Conservation (phyloP, 164 flowering plant genomes). For the Warburgia ugandensis region DNA sequence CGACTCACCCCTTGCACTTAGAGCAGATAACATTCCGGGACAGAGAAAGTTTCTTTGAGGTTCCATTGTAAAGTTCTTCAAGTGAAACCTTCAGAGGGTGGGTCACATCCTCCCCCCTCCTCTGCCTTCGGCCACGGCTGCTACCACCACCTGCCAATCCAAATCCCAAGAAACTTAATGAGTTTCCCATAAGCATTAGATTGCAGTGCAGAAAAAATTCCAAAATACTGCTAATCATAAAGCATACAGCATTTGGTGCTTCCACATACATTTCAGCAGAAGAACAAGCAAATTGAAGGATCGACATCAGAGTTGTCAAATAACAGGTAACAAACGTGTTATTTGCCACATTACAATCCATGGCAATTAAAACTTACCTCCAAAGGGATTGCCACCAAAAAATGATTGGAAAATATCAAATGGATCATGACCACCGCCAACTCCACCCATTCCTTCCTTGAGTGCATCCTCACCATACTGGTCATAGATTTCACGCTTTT, state of each 20-base stretch:
- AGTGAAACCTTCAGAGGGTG: constrained; percentile 60
- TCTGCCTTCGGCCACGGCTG: constrained; percentile 56
- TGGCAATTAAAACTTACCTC: constrained; percentile 31
- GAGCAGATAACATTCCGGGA: constrained; percentile 75
- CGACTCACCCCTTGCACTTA: constrained; percentile 69
- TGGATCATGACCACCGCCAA: constrained; percentile 66
- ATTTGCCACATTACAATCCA: no score
- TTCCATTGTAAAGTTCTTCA: constrained; percentile 57
- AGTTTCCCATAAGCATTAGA: no score
- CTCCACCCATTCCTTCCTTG: constrained; percentile 88
- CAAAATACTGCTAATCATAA: no score
- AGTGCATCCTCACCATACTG: constrained; percentile 92
- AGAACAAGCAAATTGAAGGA: no score
- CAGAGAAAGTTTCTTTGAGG: constrained; percentile 63
- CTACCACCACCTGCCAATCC: constrained; percentile 45
- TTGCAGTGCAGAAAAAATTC: no score
- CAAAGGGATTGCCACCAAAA: constrained; percentile 72
- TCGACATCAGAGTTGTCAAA: no score
- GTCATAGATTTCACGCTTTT: constrained; percentile 83
- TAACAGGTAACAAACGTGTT: no score
- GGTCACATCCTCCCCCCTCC: constrained; percentile 59
- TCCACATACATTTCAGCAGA: no score
- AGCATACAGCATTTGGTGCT: no score
- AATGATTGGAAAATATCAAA: constrained; percentile 80
- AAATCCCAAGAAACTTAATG: no score